Evolutionary conservation across 2,329 filamentous ascomycete genomes (phyloP), one percentile per base, ranked within the genome.

Genomic region (Coniochaeta hoffmannii): DNA sequence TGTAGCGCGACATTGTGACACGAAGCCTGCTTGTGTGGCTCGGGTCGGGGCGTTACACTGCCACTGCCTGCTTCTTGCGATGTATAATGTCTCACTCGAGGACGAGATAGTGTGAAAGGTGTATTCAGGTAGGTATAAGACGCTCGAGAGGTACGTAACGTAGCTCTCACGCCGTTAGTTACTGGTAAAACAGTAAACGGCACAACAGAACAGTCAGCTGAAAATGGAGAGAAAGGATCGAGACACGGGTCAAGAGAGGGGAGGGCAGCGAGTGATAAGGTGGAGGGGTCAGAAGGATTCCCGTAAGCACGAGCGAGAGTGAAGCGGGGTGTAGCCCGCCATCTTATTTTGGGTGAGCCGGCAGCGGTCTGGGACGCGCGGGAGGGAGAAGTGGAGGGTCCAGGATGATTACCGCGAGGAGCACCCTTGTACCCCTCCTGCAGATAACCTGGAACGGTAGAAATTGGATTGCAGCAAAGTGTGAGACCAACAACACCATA

Each of bases 1-100:
- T 71, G 28, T 59, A 55, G 52, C 49, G 26, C 4, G 50, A 53
- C 50, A 53, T 53, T 28, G 31, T 50, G 49, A 34, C 30, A 26
- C n/a, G n/a, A n/a, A n/a, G n/a, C n/a, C n/a, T n/a, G n/a, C n/a
- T n/a, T n/a, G 22, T 10, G 17, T 41, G 19, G 19, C 4, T 44
- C 35, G 10, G 22, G 19, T 28, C 14, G 9, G 11, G 41, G 24
- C 26, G 24, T 22, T 12, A 46, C 41, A 26, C 24, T 1, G 5
- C 24, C 22, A 46, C 24, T 46, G 6, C 19, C 11, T 41, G 15
- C 26, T 12, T 46, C n/a, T 46, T 24, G 19, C 24, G 41, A 46
- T 28, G 26, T 7, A 32, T n/a, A 32, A 2, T 15, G 31, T 51
- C 28, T 51, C 49, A 51, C 49, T 51, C 17, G 49, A 51, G n/a